Evolutionary conservation across 2,329 filamentous ascomycete species (phyloP), one percentile per base, ranked within the genome.

Genomic region (Dryadomyces quercivorus): DNA sequence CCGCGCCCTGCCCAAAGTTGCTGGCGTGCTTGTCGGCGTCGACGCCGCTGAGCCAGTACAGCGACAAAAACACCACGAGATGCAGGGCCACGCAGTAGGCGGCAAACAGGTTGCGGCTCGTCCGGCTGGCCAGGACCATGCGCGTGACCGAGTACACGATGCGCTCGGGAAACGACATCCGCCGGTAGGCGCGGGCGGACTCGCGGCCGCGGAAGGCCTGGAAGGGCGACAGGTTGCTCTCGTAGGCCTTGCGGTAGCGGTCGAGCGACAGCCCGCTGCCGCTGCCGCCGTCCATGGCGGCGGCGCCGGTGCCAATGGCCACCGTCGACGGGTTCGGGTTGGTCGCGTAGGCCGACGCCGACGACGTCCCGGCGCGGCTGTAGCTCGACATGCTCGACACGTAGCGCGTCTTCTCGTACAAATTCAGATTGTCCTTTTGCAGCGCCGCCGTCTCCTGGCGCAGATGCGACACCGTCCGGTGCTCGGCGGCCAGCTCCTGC

Each of bases 331-430:
- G 83, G 65, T 91, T 94, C 2, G 88, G 84, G 62, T 85, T 89
- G 55, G 75, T 74, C 42, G 78, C 75, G 60, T 76, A 78, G 46
- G 75, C 76, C 45, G 83, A 86, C n/a, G 83, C 82, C 13, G 82
- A 82, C 15, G 79, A 78, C 5, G 80, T 80, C 42, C 36, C 13
- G 36, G 79, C 79, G 53, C 91, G 83, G 67, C 85, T 95, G 73
- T 96, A 98, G 2, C 88, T 91, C 7, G 90, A 95, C 22, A 97
- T 84, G 2, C 88, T 91, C 7, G 90, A 95, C 22, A 97, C 84
- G 66, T 98, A 98, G 61, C 93, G 82, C 18, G 92, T 95, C 77
- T 97, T 98, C 69, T 98, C 93, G 68, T 98, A 98, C 8, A 98
- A 77, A 62, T 86, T 90, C 40, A 98, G 76, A 66, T 98, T 98